Conservation (phyloP, 139 green algal genomes). For the Coelastrella sp. region DNA sequence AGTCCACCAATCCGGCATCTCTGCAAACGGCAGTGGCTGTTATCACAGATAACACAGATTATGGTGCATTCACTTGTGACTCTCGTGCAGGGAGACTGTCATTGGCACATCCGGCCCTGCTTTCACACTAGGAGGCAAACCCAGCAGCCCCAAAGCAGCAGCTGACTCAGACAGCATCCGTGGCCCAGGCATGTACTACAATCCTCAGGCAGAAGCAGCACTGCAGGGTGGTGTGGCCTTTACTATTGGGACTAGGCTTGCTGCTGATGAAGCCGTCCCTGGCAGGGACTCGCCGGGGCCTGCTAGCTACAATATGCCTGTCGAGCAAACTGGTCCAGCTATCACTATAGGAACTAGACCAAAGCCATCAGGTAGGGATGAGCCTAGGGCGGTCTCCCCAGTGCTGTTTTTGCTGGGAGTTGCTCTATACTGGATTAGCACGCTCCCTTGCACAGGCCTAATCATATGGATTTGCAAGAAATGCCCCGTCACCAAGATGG, state of each 20-base stretch:
- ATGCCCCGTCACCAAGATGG: too few species aligned
- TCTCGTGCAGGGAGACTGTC: background rate
- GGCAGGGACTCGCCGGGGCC: conserved; percentile 3
- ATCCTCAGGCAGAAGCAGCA: conserved; percentile 15
- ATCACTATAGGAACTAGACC: background rate
- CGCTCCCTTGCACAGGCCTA: too few species aligned
- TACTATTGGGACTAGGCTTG: background rate
- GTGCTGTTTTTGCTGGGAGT: too few species aligned
- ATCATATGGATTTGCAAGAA: too few species aligned
- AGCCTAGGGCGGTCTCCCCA: background rate
- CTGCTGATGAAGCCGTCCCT: background rate
- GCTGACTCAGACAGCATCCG: background rate
- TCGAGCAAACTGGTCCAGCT: background rate
- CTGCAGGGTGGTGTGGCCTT: background rate
- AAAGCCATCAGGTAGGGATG: background rate
- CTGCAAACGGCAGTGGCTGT: too few species aligned
- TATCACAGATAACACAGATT: too few species aligned
- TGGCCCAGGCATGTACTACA: conserved; percentile 16
- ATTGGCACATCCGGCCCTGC: background rate
- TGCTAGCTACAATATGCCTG: conserved; percentile 7
- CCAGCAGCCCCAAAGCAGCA: background rate
- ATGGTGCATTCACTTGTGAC: background rate
- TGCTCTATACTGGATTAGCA: too few species aligned
- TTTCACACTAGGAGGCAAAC: background rate
- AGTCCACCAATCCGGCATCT: too few species aligned